Base-by-base conservation (phyloP, 2,329 filamentous ascomycete genomes). In the Neophaeococcomyces mojaviensis region DNA sequence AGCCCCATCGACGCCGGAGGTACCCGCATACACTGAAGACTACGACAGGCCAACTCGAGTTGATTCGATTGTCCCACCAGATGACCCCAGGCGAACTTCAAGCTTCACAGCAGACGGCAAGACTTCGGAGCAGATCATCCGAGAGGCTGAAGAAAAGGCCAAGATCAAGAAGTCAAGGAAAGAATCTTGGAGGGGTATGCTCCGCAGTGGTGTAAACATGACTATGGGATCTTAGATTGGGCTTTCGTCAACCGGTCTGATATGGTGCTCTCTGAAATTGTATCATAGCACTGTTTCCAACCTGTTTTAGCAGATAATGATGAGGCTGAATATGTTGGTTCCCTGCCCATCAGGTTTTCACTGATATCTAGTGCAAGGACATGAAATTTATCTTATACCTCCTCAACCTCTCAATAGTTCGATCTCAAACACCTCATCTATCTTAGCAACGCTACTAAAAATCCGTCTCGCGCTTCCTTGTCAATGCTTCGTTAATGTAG, bases 41-140 rank as follows among this genome's bases (percentile, higher is more conserved):
- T 26, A 47, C 34, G 37, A 42, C 36, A 12, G 30, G 4, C 28
- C 28, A 15, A 9, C 39, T 12, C 6, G 15, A 13, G 35, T 38
- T 6, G 13, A 16, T 6, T 15, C 38, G 9, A 22, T 19, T 22
- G 5, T 18, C 20, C 15, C 24, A 3, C 5, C 7, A 3, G 28
- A 32, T 4, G 24, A 32, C 4, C 7, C 12, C 8, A 16, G 28
- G 18, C 5, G 18, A 15, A 15, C 15, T 31, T 18, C n/a, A n/a
- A 43, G 28, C 9, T 33, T 20, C n/a, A 33, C 30, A 10, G 39
- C 39, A n/a, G 49, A 51, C 37, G 49, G 49, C 15, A 53, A 47
- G 39, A 51, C 51, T 12, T 42, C 46, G 2, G 49, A 24, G 5
- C 45, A 53, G 30, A 53, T 53, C 35, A 51, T 53, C 38, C 35